A percentile compares a stretch with the other conserved stretches of the same genome.
phyloP scores from a whole-genome alignment of 2,329 filamentous ascomycete species.

The Colletotrichum sp. region DNA sequence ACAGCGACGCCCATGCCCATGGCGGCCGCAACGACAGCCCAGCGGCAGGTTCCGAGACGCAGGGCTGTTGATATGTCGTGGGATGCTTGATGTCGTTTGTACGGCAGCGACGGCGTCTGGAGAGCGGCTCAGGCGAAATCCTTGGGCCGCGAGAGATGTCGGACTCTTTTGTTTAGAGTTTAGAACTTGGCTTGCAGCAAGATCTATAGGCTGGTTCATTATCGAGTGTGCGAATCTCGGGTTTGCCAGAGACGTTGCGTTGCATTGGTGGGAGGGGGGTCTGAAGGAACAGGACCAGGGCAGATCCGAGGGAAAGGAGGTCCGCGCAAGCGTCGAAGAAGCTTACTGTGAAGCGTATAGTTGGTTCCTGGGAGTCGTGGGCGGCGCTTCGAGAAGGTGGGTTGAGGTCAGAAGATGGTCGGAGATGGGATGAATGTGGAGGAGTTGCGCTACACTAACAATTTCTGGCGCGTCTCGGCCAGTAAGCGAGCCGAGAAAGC shows the following conservation, averaged over 20 bases:
- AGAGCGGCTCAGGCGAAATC: background rate
- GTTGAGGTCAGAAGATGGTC: slow-evolving; percentile 11
- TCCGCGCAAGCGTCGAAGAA: background rate
- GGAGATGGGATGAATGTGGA: slow-evolving; percentile 19
- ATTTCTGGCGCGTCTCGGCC: slow-evolving; percentile 19
- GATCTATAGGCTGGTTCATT: background rate
- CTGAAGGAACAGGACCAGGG: background rate
- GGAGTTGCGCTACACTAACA: slow-evolving; percentile 20
- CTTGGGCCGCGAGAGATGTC: background rate
- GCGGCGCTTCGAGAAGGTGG: slow-evolving; percentile 11
- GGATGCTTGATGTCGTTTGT: background rate
- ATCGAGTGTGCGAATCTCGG: background rate
- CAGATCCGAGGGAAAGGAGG: background rate
- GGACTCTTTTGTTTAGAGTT: background rate
- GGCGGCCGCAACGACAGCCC: background rate
- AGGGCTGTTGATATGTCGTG: slow-evolving; percentile 1
- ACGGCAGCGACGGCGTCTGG: background rate
- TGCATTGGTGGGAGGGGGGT: background rate
- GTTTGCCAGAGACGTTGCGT: slow-evolving; percentile 8
- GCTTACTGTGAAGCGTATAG: slow-evolving; percentile 7
- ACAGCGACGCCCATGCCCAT: background rate
- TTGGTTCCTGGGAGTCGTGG: background rate
- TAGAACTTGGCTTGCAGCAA: slow-evolving; percentile 2
- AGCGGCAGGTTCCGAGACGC: slow-evolving; percentile 16
- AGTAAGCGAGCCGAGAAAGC: slow-evolving; percentile 19